phyloP scores from a whole-genome alignment of 495 filamentous ascomycete species.

The Podospora australis region DNA sequence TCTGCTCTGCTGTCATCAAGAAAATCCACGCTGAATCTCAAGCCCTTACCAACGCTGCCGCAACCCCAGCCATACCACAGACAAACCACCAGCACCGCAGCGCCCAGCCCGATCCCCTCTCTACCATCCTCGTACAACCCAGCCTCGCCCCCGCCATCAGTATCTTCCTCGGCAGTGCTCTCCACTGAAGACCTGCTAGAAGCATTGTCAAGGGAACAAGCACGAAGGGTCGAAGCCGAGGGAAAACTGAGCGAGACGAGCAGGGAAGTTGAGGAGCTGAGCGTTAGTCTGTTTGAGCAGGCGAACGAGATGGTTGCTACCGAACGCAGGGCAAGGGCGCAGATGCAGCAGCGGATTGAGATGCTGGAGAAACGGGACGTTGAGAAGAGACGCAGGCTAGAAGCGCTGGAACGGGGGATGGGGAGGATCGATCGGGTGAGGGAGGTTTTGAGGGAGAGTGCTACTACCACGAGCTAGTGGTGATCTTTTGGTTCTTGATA shows the following conservation, averaged over 20 bases:
- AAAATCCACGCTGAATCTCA: conserved; percentile 38
- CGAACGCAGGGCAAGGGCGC: conserved; percentile 73
- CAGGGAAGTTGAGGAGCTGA: conserved; percentile 84
- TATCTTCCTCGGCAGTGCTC: conserved; percentile 8
- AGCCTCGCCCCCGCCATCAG: conserved; percentile 10
- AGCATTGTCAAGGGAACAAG: conserved; percentile 64
- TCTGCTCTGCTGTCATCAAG: conserved; percentile 57
- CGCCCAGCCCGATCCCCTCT: conserved; percentile 4
- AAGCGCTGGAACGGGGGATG: conserved; percentile 72
- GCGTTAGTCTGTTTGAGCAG: conserved; percentile 77
- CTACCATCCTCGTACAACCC: conserved; percentile 8
- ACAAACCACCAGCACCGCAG: no score
- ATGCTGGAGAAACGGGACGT: conserved; percentile 63
- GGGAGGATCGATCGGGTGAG: conserved; percentile 68
- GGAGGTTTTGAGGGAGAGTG: conserved; percentile 46
- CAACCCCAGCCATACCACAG: conserved; percentile 9
- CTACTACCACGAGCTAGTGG: no score
- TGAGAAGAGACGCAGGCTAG: conserved; percentile 65
- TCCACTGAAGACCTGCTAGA: conserved; percentile 55
- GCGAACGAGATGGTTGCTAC: conserved; percentile 96
- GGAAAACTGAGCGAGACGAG: conserved; percentile 61
- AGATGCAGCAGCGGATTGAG: conserved; percentile 67
- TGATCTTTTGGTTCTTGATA: no score
- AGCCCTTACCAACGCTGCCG: conserved; percentile 14
- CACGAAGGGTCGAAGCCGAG: conserved; percentile 69